phyloP scores from a whole-genome alignment of 2,329 filamentous ascomycete genomes.

The Exophiala mesophila region DNA sequence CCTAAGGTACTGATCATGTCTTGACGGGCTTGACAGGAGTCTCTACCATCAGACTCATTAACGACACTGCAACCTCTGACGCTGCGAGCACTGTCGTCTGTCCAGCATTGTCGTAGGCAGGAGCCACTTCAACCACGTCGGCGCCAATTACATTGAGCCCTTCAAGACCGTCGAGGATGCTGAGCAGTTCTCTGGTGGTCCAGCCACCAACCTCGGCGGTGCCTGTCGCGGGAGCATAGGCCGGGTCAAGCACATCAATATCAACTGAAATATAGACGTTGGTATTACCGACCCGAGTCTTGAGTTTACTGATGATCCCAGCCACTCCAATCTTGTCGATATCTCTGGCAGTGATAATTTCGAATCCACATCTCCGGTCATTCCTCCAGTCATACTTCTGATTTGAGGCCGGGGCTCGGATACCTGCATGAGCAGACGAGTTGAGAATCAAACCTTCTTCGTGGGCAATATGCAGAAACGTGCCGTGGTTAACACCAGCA shows the following conservation, averaged over 20 bases:
- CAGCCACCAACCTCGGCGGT: conserved; percentile 54
- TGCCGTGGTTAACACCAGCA: conserved; percentile 54
- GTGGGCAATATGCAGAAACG: conserved; percentile 53
- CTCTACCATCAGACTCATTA: conserved; percentile 32
- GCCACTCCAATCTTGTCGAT: conserved; percentile 47
- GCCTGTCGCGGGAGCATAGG: conserved; percentile 51
- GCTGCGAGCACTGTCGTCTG: conserved; percentile 52
- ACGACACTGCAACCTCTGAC: conserved; percentile 50
- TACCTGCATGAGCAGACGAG: conserved; percentile 53
- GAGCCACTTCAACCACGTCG: conserved; percentile 54
- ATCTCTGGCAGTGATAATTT: conserved; percentile 50
- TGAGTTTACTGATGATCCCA: conserved; percentile 47
- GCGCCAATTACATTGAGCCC: conserved; percentile 50
- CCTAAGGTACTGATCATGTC: neutral
- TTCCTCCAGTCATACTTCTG: conserved; percentile 49
- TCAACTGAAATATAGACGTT: conserved; percentile 54
- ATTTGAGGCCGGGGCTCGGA: conserved; percentile 48
- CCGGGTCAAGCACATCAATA: conserved; percentile 54
- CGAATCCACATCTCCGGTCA: conserved; percentile 51
- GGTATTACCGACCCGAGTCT: conserved; percentile 42
- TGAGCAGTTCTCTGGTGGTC: conserved; percentile 51
- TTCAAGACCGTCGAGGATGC: conserved; percentile 48
- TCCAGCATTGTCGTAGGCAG: conserved; percentile 51
- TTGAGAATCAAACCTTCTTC: conserved; percentile 54
- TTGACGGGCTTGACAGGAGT: conserved; percentile 23